Evolutionary conservation across 768 basidiomycete genomes (phyloP).

Genomic region (Leccinum obscurum): DNA sequence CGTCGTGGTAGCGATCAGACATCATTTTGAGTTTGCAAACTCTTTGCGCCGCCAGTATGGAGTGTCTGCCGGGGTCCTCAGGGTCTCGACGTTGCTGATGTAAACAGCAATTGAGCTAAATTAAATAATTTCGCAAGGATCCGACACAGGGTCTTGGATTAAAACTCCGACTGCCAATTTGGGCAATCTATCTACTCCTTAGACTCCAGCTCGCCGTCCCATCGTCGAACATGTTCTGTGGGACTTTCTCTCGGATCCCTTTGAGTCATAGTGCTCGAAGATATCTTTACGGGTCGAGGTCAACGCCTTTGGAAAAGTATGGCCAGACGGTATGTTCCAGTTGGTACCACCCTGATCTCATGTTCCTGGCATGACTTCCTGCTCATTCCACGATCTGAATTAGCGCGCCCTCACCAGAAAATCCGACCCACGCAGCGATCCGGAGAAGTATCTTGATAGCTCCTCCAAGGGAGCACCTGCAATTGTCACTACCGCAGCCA

Average conservation of each 20-base stretch:
- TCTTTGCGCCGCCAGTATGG: background rate
- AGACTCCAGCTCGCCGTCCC: background rate
- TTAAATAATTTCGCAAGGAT: background rate
- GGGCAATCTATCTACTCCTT: background rate
- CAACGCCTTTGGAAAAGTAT: background rate
- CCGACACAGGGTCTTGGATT: background rate
- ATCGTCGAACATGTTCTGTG: background rate
- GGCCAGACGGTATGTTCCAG: background rate
- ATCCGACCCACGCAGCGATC: background rate
- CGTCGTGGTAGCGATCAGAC: background rate
- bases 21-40: background rate
- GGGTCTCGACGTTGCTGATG: background rate
- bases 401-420: background rate
- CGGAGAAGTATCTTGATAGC: background rate
- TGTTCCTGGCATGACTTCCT: background rate
- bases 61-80: background rate
- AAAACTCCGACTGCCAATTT: background rate
- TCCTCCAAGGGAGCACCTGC: slow-evolving; percentile 3
- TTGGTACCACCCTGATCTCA: background rate
- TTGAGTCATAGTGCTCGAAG: background rate
- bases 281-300: background rate
- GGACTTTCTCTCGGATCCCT: background rate
- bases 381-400: background rate
- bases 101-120: background rate
- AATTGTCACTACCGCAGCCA: background rate